Base-by-base conservation (phyloP, 2,329 filamentous ascomycete genomes). In the Neopestalotiopsis clavispora region DNA sequence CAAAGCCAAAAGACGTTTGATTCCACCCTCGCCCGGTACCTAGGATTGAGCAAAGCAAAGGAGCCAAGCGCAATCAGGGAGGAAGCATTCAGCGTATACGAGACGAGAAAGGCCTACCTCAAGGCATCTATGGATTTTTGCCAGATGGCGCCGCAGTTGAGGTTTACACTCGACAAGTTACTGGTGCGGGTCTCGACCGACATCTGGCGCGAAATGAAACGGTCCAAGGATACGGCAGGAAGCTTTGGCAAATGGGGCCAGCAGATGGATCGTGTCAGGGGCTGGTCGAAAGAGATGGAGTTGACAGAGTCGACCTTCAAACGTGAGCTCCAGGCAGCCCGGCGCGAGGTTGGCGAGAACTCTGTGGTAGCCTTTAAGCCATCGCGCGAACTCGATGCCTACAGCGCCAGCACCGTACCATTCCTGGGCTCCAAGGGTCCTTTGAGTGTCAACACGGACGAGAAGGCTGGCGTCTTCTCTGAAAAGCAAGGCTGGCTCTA, bases 401-500 rank as follows among this genome's bases (percentile, higher is more conserved):
- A 99, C 78, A 93, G 93, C 71, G 86, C 92, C 7, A 97, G 93
- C 1, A 98, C 95, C 0, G 94, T 98, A 3, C 93, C 95, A 7
- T 97, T 94, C 76, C 86, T 97, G 20, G 92, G 93, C 6, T 92
- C 86, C 12, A 90, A 85, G 38, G 87, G 91, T 1, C 90, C 93
- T 0, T 86, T 93, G 40, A 88, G 87, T 65, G 81, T 92, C 12
- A 90, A 91, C 68, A 85, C 82, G 2, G 81, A 84, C 66, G 83
- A 84, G 76, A 76, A 88, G 79, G 78, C 84, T 76, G 72, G 82
- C n/a, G 80, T 83, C 61, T 80, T 88, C 38, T 84, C 84, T 7
- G 95, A 97, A 80, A 98, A 97, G 80, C 96, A 98, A 79, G 95
- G 95, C 3, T 99, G 96, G 96, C 83, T 99, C 2, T 97, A 95